Conservation (phyloP, 208 protist species). For the Angomonas ambiguus region DNA sequence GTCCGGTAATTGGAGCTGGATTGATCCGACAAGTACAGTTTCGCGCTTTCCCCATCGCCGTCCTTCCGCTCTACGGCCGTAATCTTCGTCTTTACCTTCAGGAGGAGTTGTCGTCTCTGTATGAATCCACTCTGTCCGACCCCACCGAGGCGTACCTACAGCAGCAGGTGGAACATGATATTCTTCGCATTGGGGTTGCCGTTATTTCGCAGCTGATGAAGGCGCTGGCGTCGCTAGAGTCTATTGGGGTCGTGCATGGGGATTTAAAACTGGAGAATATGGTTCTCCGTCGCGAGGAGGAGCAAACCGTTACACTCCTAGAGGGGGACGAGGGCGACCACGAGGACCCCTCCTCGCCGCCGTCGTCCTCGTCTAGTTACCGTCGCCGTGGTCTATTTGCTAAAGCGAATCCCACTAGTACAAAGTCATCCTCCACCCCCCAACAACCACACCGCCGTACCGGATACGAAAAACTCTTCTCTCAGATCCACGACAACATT, state of each 20-base stretch:
- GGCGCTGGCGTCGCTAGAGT: constrained; percentile 61
- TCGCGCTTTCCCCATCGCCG: not conserved
- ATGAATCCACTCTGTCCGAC: too few relatives aligned
- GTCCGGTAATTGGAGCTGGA: not conserved
- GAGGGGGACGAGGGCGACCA: too few relatives aligned
- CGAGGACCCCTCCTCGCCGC: too few relatives aligned
- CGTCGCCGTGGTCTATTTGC: too few relatives aligned
- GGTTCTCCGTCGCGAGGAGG: constrained; percentile 37
- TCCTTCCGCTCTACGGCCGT: not conserved
- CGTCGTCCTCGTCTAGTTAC: too few relatives aligned
- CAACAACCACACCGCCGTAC: too few relatives aligned
- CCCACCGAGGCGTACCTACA: too few relatives aligned
- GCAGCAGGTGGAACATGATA: not conserved
- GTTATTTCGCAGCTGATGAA: constrained; percentile 68
- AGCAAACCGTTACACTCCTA: constrained; percentile 82
- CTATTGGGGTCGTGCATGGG: constrained; percentile 87
- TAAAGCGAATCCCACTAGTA: too few relatives aligned
- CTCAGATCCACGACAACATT: too few relatives aligned
- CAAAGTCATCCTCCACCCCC: too few relatives aligned
- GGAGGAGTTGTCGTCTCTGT: too few relatives aligned
- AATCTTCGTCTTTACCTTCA: not conserved
- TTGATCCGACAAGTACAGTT: not conserved
- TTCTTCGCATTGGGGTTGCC: not conserved
- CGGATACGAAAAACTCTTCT: too few relatives aligned
- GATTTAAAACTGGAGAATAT: constrained; percentile 94